phyloP scores from a whole-genome alignment of 805 yeast species.

The Candida maris region DNA sequence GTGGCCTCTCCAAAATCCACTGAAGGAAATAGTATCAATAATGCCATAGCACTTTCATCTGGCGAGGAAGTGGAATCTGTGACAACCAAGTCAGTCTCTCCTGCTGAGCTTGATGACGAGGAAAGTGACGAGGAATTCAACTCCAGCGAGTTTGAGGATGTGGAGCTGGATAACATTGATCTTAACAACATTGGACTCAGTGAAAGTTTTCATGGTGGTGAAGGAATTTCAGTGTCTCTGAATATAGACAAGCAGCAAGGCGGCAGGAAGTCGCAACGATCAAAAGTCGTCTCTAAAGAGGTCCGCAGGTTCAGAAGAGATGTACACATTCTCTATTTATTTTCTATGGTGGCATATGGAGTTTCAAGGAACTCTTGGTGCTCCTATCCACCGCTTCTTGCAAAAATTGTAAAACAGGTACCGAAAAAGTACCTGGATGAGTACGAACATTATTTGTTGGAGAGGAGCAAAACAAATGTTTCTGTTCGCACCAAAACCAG shows the following conservation, averaged over 20 bases:
- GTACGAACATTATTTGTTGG: slow-evolving; percentile 32
- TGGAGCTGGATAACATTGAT: slow-evolving; percentile 25
- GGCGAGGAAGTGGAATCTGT: too few relatives aligned
- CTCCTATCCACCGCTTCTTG: slow-evolving; percentile 42
- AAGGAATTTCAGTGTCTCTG: slow-evolving; percentile 23
- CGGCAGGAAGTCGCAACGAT: slow-evolving; percentile 25
- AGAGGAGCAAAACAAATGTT: slow-evolving; percentile 13
- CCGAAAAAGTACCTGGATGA: slow-evolving; percentile 46
- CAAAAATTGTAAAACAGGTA: slow-evolving; percentile 40
- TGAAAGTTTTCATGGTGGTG: not conserved
- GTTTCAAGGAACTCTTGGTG: slow-evolving; percentile 72
- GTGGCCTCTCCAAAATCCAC: too few relatives aligned
- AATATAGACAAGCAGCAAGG: slow-evolving; percentile 14
- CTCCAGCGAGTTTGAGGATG: slow-evolving; percentile 41
- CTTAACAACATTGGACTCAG: slow-evolving; percentile 7
- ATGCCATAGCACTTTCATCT: too few relatives aligned
- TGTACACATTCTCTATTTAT: slow-evolving; percentile 57
- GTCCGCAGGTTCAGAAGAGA: slow-evolving; percentile 51
- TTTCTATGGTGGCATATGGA: slow-evolving; percentile 64
- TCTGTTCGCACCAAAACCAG: slow-evolving; percentile 49
- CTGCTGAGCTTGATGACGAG: slow-evolving; percentile 7
- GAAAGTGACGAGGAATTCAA: slow-evolving; percentile 32
- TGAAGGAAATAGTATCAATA: too few relatives aligned
- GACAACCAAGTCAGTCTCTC: slow-evolving; percentile 1
- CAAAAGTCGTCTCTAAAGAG: slow-evolving; percentile 44